phyloP scores from a whole-genome alignment of 805 yeast genomes.

The Candida patagonica region DNA sequence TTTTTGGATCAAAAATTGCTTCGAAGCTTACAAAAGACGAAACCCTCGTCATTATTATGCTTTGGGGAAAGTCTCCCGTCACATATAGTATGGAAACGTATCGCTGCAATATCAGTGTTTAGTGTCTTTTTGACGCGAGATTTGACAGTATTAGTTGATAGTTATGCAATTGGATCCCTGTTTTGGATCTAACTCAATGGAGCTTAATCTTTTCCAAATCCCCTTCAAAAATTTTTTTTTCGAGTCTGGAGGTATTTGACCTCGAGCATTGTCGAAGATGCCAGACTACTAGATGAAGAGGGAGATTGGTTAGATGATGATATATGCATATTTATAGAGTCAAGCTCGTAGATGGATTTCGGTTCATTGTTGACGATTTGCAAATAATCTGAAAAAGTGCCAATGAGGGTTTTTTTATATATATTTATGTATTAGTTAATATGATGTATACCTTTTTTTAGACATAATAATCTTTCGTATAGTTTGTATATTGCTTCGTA shows the following conservation, averaged over 20 bases:
- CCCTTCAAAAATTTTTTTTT: conserved; percentile 10
- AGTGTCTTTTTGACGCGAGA: conserved; percentile 7
- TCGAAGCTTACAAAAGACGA: conserved; percentile 25
- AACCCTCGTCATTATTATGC: conserved; percentile 14
- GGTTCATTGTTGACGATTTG: conserved; percentile 4
- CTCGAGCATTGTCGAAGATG: background rate
- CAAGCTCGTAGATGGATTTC: conserved; percentile 25
- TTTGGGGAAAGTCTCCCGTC: conserved; percentile 34
- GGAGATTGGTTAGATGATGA: conserved; percentile 18
- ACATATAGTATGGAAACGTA: conserved; percentile 1
- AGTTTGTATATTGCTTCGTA: too few species aligned
- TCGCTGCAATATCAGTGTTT: conserved; percentile 3
- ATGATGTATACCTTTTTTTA: too few species aligned
- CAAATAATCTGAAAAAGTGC: background rate
- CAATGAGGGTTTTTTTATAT: too few species aligned
- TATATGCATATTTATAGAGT: conserved; percentile 26
- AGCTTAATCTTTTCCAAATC: conserved; percentile 24
- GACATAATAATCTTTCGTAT: too few species aligned
- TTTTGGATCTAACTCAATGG: conserved; percentile 26
- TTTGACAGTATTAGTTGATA: conserved; percentile 16
- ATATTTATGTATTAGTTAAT: too few species aligned
- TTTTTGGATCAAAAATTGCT: conserved; percentile 23
- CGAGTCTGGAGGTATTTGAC: conserved; percentile 7
- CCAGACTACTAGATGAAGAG: background rate
- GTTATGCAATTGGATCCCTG: conserved; percentile 28